Evolutionary conservation across 1,284 basidiomycete genomes (phyloP).

Genomic region (Irpex lacteus): DNA sequence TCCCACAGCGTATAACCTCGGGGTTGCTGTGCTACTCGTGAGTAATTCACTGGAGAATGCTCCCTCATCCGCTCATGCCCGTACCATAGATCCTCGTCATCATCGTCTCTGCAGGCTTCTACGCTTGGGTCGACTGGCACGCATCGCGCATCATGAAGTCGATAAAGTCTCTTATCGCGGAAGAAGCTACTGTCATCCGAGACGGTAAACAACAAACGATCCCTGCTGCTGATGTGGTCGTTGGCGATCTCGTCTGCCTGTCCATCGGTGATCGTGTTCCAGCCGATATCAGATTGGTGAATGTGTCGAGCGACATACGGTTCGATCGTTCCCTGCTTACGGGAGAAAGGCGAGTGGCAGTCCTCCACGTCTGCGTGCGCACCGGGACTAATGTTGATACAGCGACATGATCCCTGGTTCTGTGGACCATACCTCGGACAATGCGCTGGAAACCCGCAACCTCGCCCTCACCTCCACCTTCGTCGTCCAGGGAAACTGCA

Average conservation of each 20-base stretch:
- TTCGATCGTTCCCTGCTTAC: constrained; percentile 68
- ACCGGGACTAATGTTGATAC: neutral
- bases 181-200: constrained; percentile 45
- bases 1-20: constrained; percentile 44
- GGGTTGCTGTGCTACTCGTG: constrained; percentile 47
- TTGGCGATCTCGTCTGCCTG: constrained; percentile 30
- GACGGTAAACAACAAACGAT: constrained; percentile 34
- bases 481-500: constrained; percentile 53
- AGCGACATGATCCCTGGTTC: constrained; percentile 50
- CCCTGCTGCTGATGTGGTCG: constrained; percentile 29
- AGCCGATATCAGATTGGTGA: constrained; percentile 48
- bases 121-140: constrained; percentile 41
- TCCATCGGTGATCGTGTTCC: constrained; percentile 44
- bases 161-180: constrained; percentile 49
- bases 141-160: constrained; percentile 49
- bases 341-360: constrained; percentile 40
- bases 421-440: constrained; percentile 49
- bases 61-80: too few species aligned
- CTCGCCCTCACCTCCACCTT: constrained; percentile 55
- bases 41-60: too few species aligned
- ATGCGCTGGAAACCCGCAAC: constrained; percentile 62
- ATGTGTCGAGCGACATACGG: constrained; percentile 46
- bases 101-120: constrained; percentile 35
- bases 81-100: constrained; percentile 37
- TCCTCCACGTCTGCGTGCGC: neutral